phyloP scores from a whole-genome alignment of 495 filamentous ascomycete species.

The Parathielavia appendiculata region DNA sequence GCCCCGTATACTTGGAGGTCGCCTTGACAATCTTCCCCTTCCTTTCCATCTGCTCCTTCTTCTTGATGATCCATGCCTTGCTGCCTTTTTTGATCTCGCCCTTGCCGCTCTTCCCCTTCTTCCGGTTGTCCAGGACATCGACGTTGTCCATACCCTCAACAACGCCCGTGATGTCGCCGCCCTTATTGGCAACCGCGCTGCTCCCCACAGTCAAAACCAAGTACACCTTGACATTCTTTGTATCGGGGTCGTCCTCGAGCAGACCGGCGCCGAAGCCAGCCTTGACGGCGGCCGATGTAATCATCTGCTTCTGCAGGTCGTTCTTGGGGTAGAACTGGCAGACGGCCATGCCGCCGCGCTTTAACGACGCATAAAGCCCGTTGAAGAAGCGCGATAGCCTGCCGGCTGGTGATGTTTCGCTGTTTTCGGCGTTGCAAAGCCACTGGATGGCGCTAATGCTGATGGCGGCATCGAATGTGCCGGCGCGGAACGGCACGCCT shows the following conservation, averaged over 20 bases:
- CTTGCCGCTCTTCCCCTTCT: constrained; percentile 45
- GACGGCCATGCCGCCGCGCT: constrained; percentile 82
- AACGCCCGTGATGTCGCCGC: constrained; percentile 78
- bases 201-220: constrained; percentile 90
- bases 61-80: constrained; percentile 85
- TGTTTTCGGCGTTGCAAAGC: constrained; percentile 92
- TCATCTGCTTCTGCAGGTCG: constrained; percentile 84
- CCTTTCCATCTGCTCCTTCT: constrained; percentile 91
- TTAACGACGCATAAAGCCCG: constrained; percentile 78
- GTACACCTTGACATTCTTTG: constrained; percentile 91
- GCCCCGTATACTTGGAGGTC: constrained; percentile 85
- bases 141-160: constrained; percentile 85
- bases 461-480: constrained; percentile 91
- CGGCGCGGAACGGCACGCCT: constrained; percentile 88
- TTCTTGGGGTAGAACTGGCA: constrained; percentile 99
- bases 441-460: constrained; percentile 94
- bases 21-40: constrained; percentile 93
- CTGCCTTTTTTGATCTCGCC: constrained; percentile 66
- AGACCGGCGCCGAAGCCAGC: constrained; percentile 95
- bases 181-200: constrained; percentile 55
- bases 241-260: constrained; percentile 89
- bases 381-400: constrained; percentile 82
- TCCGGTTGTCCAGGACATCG: constrained; percentile 70
- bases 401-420: constrained; percentile 70
- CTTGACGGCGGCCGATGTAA: constrained; percentile 78